Conservation (phyloP, 768 basidiomycete genomes). For the Lyophyllum semitale region DNA sequence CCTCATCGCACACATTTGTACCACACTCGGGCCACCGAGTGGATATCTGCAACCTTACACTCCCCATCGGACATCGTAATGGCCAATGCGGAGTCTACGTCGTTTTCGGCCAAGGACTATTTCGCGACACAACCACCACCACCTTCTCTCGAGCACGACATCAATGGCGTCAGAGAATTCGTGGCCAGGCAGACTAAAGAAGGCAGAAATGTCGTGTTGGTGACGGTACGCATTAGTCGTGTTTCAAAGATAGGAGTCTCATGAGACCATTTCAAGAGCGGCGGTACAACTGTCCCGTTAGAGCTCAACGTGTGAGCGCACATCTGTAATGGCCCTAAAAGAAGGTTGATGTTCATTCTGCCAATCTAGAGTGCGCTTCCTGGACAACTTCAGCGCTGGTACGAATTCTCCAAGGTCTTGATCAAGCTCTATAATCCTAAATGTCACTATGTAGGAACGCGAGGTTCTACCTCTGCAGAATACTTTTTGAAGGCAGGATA, state of each 20-base stretch:
- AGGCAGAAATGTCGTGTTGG: conserved; percentile 82
- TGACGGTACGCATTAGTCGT: conserved; percentile 69
- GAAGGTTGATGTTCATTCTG: conserved; percentile 20
- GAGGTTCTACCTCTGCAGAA: conserved; percentile 97
- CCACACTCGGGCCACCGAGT: not conserved
- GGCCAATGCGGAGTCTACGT: conserved; percentile 28
- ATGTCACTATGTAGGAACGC: conserved; percentile 62
- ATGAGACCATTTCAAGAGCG: conserved; percentile 64
- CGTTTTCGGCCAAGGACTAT: conserved; percentile 87
- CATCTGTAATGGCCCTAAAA: conserved; percentile 22
- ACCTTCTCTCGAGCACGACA: conserved; percentile 65
- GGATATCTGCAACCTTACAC: not conserved
- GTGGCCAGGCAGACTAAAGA: conserved; percentile 63
- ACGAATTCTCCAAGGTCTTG: conserved; percentile 23
- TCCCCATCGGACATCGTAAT: conserved; percentile 3
- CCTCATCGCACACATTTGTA: not conserved
- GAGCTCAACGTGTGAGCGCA: conserved; percentile 96
- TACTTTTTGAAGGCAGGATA: conserved; percentile 94
- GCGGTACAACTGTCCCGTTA: conserved; percentile 95
- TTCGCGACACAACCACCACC: conserved; percentile 89
- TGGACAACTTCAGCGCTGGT: conserved; percentile 99
- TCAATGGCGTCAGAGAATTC: conserved; percentile 66
- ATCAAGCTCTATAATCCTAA: not conserved
- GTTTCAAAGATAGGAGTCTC: not conserved
- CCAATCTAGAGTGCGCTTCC: conserved; percentile 83